phyloP scores from a whole-genome alignment of 1,284 basidiomycete species.

The Ganoderma lucidum region DNA sequence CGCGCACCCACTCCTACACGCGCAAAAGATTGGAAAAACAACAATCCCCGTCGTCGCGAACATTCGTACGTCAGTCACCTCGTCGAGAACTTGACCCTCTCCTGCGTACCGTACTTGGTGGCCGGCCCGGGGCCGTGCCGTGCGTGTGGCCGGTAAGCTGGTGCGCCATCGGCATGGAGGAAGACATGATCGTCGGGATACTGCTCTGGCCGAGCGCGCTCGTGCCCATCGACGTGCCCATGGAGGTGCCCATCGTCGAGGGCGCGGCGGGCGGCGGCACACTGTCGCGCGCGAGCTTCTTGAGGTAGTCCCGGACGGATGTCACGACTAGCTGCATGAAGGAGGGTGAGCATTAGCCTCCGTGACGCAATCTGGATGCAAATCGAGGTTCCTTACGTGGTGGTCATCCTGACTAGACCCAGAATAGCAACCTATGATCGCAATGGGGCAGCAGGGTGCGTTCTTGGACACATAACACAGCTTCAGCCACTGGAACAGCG shows the following conservation, averaged over 20 bases:
- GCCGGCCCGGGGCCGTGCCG: conserved; percentile 18
- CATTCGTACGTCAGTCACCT: conserved; percentile 23
- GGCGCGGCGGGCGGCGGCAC: conserved; percentile 31
- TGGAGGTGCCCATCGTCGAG: conserved; percentile 35
- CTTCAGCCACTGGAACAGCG: conserved; percentile 19
- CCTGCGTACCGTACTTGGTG: conserved; percentile 33
- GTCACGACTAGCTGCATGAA: conserved; percentile 64
- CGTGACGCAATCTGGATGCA: conserved; percentile 1
- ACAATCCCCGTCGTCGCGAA: not conserved
- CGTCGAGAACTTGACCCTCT: conserved; percentile 28
- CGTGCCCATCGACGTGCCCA: conserved; percentile 32
- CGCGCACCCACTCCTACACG: conserved; percentile 29
- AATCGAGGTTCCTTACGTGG: conserved; percentile 53
- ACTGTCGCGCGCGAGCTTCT: conserved; percentile 57
- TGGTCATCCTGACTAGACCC: conserved; percentile 84
- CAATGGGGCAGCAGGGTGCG: conserved; percentile 82
- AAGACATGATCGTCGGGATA: conserved; percentile 27
- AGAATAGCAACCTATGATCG: conserved; percentile 81
- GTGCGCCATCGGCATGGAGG: conserved; percentile 13
- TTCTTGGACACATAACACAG: conserved; percentile 54
- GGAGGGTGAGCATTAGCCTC: not conserved
- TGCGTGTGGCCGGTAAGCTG: conserved; percentile 24
- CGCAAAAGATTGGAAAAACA: not conserved
- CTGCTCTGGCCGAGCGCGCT: conserved; percentile 33
- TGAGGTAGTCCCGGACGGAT: conserved; percentile 73